A percentile compares a stretch with the other conserved stretches of the same genome.
Conservation (phyloP, 2,329 filamentous ascomycete genomes). For the Aspergillus cejpii region DNA sequence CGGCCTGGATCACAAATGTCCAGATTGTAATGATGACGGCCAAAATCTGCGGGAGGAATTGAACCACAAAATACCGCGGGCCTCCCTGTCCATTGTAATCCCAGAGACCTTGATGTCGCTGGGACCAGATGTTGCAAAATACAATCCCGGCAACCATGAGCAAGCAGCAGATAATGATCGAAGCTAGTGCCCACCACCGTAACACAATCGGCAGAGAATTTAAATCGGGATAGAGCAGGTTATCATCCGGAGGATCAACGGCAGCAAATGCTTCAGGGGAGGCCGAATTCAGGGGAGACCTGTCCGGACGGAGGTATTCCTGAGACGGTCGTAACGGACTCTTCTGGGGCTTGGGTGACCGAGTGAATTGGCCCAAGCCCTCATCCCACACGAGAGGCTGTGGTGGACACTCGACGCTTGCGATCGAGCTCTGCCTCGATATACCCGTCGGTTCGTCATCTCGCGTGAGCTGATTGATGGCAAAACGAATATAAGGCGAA, state of each 20-base stretch:
- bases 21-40: conserved; percentile 67
- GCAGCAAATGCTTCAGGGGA: conserved; percentile 45
- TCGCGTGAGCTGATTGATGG: conserved; percentile 76
- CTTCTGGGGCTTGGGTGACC: conserved; percentile 26
- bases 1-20: conserved; percentile 64
- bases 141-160: conserved; percentile 67
- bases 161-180: conserved; percentile 56
- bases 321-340: conserved; percentile 25
- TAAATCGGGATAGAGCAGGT: conserved; percentile 48
- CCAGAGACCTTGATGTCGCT: conserved; percentile 57
- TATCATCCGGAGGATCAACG: conserved; percentile 41
- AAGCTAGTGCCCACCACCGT: conserved; percentile 56
- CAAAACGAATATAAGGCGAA: conserved; percentile 80
- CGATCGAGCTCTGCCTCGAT: conserved; percentile 45
- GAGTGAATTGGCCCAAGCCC: conserved; percentile 40
- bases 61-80: conserved; percentile 74
- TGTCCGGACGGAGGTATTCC: conserved; percentile 7
- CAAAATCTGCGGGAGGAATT: conserved; percentile 73
- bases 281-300: conserved; percentile 16
- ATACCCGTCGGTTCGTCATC: conserved; percentile 58
- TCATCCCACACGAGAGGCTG: conserved; percentile 47
- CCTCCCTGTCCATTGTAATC: conserved; percentile 64
- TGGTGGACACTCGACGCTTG: conserved; percentile 44
- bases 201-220: conserved; percentile 67
- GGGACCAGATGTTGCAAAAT: conserved; percentile 65